Base-by-base conservation (phyloP, 2,329 filamentous ascomycete genomes). In the Venturia nashicola region DNA sequence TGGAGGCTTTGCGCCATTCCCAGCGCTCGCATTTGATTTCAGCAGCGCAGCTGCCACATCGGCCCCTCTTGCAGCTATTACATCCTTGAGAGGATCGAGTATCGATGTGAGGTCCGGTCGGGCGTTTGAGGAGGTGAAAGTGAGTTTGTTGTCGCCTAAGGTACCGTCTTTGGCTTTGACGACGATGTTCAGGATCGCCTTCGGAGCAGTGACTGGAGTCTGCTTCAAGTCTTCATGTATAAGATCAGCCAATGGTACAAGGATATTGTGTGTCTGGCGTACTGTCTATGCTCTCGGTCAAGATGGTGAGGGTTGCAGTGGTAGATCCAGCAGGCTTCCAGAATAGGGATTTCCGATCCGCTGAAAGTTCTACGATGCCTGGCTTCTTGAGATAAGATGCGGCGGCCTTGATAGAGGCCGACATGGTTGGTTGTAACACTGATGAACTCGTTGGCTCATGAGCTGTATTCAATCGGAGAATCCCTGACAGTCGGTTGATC, bases 41-140 rank as follows among this genome's bases (percentile, higher is more conserved):
- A 57, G 12, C 11, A 57, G 51, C 32, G 51, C 51, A 20, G 27
- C 32, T 57, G 51, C 51, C 12, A 51, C 46, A 18, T 36, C 51
- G 18, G 51, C 51, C 1, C 27, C 27, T 9, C 51, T 57, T 5
- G 86, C 82, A 59, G 89, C 85, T 59, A 97, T 86, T n/a, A 90
- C 81, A 65, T 83, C 83, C 9, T 91, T 91, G 62, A 99, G 81
- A 14, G 88, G 79, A 71, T 93, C 90, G 71, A 92, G 96, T 72
- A 97, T 85, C 3, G 84, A 82, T 70, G 94, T 91, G 64, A 94
- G 92, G 76, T 99, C 91, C 40, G 84, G 79, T 68, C 93, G 86
- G 57, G 93, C 90, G 27, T 82, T 78, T 14, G 83, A 76, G 2
- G 91, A 91, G 65, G 91, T 95, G 77, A 99, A 97, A 67, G 89